These are phyloP conservation scores for Syzygium aqueum DNA, from an alignment of 345 rosid genomes.

Conservation along the genomic window DNA sequence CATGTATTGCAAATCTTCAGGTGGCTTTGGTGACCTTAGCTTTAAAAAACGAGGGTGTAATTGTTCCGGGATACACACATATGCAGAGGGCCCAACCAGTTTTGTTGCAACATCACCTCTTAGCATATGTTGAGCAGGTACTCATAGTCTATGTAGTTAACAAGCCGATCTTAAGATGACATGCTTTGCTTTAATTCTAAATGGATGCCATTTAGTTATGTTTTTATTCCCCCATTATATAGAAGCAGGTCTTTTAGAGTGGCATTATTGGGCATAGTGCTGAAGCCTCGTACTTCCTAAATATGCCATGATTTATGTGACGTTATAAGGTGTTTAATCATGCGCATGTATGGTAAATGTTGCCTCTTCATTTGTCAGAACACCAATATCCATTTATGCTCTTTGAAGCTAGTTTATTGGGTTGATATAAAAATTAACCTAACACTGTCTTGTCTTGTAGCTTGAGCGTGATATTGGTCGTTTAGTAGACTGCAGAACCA, in stretches of 20 bases:
- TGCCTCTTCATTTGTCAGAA: background rate
- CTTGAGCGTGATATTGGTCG: constrained; percentile 93
- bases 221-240: background rate
- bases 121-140: constrained; percentile 93
- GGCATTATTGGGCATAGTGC: background rate
- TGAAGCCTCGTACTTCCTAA: background rate
- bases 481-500: constrained; percentile 61
- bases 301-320: background rate
- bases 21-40: constrained; percentile 65
- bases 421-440: background rate
- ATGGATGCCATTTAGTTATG: background rate
- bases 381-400: background rate
- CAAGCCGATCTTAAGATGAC: background rate
- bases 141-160: background rate
- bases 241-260: background rate
- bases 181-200: background rate
- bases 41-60: constrained; percentile 51
- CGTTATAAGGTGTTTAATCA: background rate
- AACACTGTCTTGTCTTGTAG: constrained; percentile 25
- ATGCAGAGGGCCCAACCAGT: constrained; percentile 95
- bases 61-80: constrained; percentile 94
- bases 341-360: background rate
- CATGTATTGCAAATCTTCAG: constrained; percentile 42
- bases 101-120: constrained; percentile 70
- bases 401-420: background rate